These are phyloP conservation scores for Glycine tomentella DNA, from an alignment of 306 rosid genomes.

Conservation along the genomic window DNA sequence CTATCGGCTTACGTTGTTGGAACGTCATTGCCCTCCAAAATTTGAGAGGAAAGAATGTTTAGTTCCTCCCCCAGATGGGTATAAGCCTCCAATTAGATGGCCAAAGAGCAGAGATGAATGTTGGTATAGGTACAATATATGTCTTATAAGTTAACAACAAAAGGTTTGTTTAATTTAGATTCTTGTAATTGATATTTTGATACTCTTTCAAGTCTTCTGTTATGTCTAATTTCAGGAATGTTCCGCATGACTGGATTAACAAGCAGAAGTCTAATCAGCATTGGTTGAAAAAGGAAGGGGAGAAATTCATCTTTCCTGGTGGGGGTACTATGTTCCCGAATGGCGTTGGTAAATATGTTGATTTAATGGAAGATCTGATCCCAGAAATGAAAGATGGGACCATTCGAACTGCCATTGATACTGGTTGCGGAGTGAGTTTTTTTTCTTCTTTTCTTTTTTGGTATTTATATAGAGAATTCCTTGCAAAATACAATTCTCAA, in stretches of 20 bases:
- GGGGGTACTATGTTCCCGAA: slow-evolving; percentile 99
- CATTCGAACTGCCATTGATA: slow-evolving; percentile 92
- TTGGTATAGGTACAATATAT: slow-evolving; percentile 85
- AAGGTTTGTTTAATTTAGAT: not conserved
- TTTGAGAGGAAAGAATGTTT: slow-evolving; percentile 91
- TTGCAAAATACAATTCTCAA: slow-evolving; percentile 6
- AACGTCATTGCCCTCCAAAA: slow-evolving; percentile 93
- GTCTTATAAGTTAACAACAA: slow-evolving; percentile 5
- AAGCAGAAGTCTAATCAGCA: slow-evolving; percentile 94
- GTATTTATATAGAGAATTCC: not conserved
- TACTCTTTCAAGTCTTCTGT: slow-evolving; percentile 17
- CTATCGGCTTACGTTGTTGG: slow-evolving; percentile 80
- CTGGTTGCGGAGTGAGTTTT: slow-evolving; percentile 92
- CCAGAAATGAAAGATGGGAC: slow-evolving; percentile 96
- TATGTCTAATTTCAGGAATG: slow-evolving; percentile 73
- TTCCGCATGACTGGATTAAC: slow-evolving; percentile 97
- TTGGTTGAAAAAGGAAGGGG: slow-evolving; percentile 97
- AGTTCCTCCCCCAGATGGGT: slow-evolving; percentile 96
- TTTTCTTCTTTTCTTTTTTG: not conserved
- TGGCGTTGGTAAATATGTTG: slow-evolving; percentile 91
- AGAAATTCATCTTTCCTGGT: slow-evolving; percentile 93
- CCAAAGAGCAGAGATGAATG: slow-evolving; percentile 94
- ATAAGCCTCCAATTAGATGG: slow-evolving; percentile 91
- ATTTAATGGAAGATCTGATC: slow-evolving; percentile 84
- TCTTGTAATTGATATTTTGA: slow-evolving; percentile 19